phyloP scores from a whole-genome alignment of 2,329 filamentous ascomycete species.

The Colletotrichum tropicicola region DNA sequence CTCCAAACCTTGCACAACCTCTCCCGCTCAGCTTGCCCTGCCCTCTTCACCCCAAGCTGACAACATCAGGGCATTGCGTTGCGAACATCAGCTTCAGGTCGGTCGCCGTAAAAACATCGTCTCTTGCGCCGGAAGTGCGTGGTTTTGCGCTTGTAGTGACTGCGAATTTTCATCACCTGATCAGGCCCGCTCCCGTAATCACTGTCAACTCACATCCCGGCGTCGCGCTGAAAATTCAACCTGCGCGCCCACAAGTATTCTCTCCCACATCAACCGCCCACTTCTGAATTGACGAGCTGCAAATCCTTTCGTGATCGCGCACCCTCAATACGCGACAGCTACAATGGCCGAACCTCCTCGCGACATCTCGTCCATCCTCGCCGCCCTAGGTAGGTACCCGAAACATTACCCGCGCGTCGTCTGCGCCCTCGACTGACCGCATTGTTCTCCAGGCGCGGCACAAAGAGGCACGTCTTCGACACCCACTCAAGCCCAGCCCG shows the following conservation, averaged over 20 bases:
- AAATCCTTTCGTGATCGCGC: neutral
- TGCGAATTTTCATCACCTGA: slow-evolving; percentile 20
- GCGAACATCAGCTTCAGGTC: neutral
- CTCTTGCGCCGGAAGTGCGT: neutral
- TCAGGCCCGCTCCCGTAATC: slow-evolving; percentile 19
- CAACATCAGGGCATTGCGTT: neutral
- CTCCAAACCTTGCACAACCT: slow-evolving; percentile 21
- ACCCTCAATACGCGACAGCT: neutral
- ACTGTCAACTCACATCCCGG: neutral
- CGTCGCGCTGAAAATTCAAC: slow-evolving; percentile 25
- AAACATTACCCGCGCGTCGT: slow-evolving; percentile 12
- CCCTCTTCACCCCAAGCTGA: slow-evolving; percentile 2
- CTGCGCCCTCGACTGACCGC: slow-evolving; percentile 30
- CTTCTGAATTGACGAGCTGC: neutral
- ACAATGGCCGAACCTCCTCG: slow-evolving; percentile 50
- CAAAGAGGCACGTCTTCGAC: slow-evolving; percentile 53
- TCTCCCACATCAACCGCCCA: neutral
- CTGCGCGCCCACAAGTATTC: slow-evolving; percentile 13
- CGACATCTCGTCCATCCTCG: slow-evolving; percentile 57
- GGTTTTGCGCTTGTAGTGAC: neutral
- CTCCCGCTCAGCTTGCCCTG: slow-evolving; percentile 10
- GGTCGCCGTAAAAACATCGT: neutral
- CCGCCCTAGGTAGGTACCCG: slow-evolving; percentile 54
- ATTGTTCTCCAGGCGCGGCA: slow-evolving; percentile 44
- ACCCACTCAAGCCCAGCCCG: slow-evolving; percentile 52